These are phyloP conservation scores for Barnettozyma wickerhamii DNA, from an alignment of 805 yeast genomes.

Conservation along the genomic window DNA sequence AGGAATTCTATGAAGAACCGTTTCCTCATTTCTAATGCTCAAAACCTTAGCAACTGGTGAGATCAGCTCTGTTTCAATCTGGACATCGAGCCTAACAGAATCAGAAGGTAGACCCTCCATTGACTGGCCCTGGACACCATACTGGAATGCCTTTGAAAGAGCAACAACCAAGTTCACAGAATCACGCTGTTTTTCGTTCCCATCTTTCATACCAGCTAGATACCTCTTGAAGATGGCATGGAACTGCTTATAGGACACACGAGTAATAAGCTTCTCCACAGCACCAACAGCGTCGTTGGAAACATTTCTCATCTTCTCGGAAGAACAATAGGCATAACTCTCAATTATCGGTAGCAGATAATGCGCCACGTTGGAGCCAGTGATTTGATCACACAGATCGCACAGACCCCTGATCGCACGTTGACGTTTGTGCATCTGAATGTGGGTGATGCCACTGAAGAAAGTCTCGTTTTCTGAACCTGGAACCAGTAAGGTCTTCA, in stretches of 20 bases:
- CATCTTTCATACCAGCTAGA: slow-evolving; percentile 43
- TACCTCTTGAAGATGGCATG: slow-evolving; percentile 72
- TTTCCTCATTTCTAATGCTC: slow-evolving; percentile 69
- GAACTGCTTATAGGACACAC: slow-evolving; percentile 75
- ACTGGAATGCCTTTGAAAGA: slow-evolving; percentile 45
- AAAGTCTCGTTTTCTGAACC: slow-evolving; percentile 56
- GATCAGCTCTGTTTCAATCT: slow-evolving; percentile 52
- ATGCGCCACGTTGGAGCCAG: slow-evolving; percentile 63
- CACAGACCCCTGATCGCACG: slow-evolving; percentile 70
- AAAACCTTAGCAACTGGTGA: slow-evolving; percentile 60
- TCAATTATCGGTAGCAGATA: slow-evolving; percentile 84
- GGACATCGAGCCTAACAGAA: slow-evolving; percentile 36
- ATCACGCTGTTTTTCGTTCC: slow-evolving; percentile 48
- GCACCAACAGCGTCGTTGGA: slow-evolving; percentile 62
- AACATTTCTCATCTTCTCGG: slow-evolving; percentile 56
- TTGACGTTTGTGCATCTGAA: slow-evolving; percentile 82
- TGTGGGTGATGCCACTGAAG: slow-evolving; percentile 71
- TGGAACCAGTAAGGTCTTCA: slow-evolving; percentile 56
- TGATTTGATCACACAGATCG: slow-evolving; percentile 41
- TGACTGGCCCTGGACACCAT: slow-evolving; percentile 26
- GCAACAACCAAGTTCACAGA: slow-evolving; percentile 55
- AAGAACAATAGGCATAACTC: slow-evolving; percentile 59
- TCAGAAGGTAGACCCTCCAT: slow-evolving; percentile 34
- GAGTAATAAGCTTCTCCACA: slow-evolving; percentile 52
- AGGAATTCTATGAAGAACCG: slow-evolving; percentile 69